Evolutionary conservation across 192 early-diverging fungal species (phyloP).

Genomic region (Neocallimastix lanati): DNA sequence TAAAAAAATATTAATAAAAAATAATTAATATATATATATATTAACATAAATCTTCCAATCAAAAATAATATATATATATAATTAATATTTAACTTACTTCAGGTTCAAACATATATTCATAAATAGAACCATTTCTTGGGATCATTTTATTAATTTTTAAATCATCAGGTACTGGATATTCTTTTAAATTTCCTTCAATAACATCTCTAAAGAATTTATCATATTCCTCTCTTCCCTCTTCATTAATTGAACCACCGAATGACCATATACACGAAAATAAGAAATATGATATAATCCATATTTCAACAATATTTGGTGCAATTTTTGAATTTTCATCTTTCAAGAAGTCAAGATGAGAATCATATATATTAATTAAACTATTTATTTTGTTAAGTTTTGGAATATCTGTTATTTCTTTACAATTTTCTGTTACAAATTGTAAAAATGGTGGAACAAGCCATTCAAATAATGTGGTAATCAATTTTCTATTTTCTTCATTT

Average conservation of each 20-base stretch:
- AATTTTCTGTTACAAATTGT: conserved; percentile 17
- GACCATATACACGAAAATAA: conserved; percentile 34
- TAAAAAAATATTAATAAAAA: no score
- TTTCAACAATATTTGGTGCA: conserved; percentile 12
- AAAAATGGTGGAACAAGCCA: not conserved
- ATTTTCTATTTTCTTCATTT: conserved; percentile 16
- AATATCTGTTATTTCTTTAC: conserved; percentile 10
- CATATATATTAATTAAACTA: not conserved
- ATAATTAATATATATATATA: no score
- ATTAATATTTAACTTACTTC: conserved; percentile 4
- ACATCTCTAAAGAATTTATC: conserved; percentile 25
- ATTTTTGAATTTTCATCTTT: not conserved
- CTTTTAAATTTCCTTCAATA: conserved; percentile 20
- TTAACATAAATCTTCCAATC: no score
- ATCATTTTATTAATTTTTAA: conserved; percentile 34
- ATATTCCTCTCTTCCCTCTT: conserved; percentile 29
- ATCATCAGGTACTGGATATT: conserved; percentile 14
- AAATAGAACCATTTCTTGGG: conserved; percentile 13
- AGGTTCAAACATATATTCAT: not conserved
- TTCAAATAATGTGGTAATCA: not conserved
- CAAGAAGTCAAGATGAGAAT: not conserved
- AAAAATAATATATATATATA: conserved; percentile 30
- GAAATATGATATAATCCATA: conserved; percentile 29
- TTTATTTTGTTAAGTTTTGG: conserved; percentile 2
- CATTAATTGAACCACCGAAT: conserved; percentile 31